These are phyloP conservation scores for Aspergillus ochraceoroseus DNA, from an alignment of 2,329 filamentous ascomycete species.

Conservation along the genomic window DNA sequence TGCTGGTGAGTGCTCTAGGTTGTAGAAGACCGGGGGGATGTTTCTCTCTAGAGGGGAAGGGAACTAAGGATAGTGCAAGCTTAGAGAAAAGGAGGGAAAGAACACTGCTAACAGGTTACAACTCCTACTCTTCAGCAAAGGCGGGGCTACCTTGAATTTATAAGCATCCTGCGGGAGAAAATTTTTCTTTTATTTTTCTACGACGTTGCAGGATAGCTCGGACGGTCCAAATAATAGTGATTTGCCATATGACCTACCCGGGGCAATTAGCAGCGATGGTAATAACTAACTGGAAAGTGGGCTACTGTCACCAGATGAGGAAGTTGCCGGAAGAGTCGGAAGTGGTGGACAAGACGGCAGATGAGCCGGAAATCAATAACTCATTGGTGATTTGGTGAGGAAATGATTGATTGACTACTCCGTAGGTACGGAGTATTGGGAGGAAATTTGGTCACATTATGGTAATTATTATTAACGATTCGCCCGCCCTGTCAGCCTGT, in stretches of 20 bases:
- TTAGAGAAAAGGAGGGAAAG: not conserved
- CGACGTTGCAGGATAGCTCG: conserved; percentile 8
- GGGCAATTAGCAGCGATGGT: conserved; percentile 20
- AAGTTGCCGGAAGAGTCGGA: conserved; percentile 24
- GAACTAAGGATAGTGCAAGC: not conserved
- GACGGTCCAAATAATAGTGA: conserved; percentile 19
- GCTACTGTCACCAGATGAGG: conserved; percentile 22
- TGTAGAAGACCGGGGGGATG: too few relatives aligned
- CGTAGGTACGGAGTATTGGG: too few relatives aligned
- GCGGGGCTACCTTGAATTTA: conserved; percentile 21
- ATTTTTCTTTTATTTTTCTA: conserved; percentile 10
- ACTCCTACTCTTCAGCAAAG: conserved; percentile 7
- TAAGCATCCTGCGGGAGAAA: conserved; percentile 14
- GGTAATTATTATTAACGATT: not conserved
- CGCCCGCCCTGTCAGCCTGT: too few relatives aligned
- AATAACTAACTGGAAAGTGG: too few relatives aligned
- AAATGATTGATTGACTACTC: conserved; percentile 2
- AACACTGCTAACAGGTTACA: conserved; percentile 3
- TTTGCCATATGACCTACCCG: conserved; percentile 24
- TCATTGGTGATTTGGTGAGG: not conserved
- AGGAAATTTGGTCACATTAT: not conserved
- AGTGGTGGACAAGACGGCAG: conserved; percentile 16
- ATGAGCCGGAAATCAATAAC: conserved; percentile 10
- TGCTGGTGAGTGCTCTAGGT: not conserved
- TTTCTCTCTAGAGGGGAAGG: not conserved